Base-by-base conservation (phyloP, 768 basidiomycete species). In the Tricholoma hemisulphureum region DNA sequence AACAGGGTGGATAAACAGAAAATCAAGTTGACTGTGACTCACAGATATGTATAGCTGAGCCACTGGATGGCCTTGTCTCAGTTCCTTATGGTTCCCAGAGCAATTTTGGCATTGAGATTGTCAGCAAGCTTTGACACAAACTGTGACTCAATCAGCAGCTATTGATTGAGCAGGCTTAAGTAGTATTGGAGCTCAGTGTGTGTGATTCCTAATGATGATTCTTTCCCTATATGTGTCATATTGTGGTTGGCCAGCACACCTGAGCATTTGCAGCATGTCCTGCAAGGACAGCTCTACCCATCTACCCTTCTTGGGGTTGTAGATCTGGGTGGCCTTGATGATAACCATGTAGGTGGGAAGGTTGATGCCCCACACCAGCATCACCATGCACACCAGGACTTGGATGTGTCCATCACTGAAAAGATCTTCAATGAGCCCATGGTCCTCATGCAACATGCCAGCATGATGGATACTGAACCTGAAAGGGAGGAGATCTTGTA, bases 251-350 rank as follows among this genome's bases (percentile, higher is more conserved):
- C 96, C 97, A 3, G 97, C 96, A 64, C 95, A 88, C 48, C 96
- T 97, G n/a, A n/a, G n/a, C n/a, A n/a, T n/a, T n/a, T n/a, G n/a
- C n/a, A n/a, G n/a, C n/a, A n/a, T n/a, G n/a, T 98, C 96, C 72
- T 98, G 97, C 1, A 88, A 86, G 1, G 93, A 95, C 4, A 98
- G 75, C 70, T 98, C 97, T 4, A 91, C 89, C 96, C 96, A 99
- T 3, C 91, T 86, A 21, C 96, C 96, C 73, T 98, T 97, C 73
- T 96, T 95, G 0, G 96, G 97, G 72, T 96, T 97, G 75, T 98
- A 99, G 60, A 98, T 95, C 74, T 98, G 95, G 0, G 96, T 98
- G 20, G 96, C 96, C 71, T 98, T 99, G 80, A 99, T 98, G 76
- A 98, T 93, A 74, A 98, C 96, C 7, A 93, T 90, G 62, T 98